Evolutionary conservation across 148 eudicot genomes (phyloP), one percentile per base, ranked within the genome.

Genomic region (Rhododendron molle): DNA sequence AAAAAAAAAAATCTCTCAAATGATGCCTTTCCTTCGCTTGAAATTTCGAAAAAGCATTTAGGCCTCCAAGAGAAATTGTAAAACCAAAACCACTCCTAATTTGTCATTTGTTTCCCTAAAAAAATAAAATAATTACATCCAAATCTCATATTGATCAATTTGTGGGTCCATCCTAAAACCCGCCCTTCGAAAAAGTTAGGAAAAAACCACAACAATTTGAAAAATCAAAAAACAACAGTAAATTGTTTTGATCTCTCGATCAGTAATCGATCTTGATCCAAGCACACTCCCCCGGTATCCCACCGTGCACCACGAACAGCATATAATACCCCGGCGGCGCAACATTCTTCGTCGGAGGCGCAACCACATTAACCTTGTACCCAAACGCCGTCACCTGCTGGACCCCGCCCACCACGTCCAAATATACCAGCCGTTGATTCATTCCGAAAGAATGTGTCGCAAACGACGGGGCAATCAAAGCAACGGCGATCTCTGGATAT

Each of bases 261-360:
- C 5, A 85, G 13, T 71, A 32, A 34, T 79, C 87, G 36, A 95
- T 87, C 79, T 89, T 92, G 67, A 96, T 80, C 97, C 97, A 94
- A 76, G 90, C 88, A 10, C 90, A 89, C n/a, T 85, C 88, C 81
- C 94, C 91, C 0, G 97, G 97, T n/a, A 94, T 90, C 0, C 95
- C 93, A 65, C 82, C 87, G n/a, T 93, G 92, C 3, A 94, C 93
- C 49, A 94, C 91, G 89, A 93, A 94, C 92, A 93, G 21, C 94
- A 94, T 90, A 82, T 93, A 93, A 86, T 83, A 94, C 54, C 97
- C 97, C 4, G 97, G 94, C n/a, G 91, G 90, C 3, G 92, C 92
- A 85, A 92, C 86, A 69, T 92, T 91, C 20, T 67, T 78, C 26
- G 87, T 87, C 50, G 65, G 44, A 9, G 97, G 94, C 87, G 90